Evolutionary conservation across 805 yeast genomes (phyloP).

Genomic region (Pichia scutulata): DNA sequence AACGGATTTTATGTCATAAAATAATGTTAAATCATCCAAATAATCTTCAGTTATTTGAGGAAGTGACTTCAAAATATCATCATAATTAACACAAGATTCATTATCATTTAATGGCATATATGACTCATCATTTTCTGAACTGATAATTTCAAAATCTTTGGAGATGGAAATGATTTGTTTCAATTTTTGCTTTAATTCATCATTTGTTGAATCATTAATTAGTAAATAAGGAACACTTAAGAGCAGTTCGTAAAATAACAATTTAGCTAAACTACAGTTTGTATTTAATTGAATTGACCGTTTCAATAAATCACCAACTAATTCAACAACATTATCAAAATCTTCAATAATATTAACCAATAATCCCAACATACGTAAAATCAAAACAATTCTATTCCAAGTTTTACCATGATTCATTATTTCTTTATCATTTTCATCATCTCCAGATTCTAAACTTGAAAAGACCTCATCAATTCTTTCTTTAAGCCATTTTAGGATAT

Average conservation of each 20-base stretch:
- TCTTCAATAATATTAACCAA: conserved; percentile 53
- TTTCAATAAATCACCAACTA: conserved; percentile 47
- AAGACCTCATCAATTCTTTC: conserved; percentile 52
- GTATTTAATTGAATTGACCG: conserved; percentile 51
- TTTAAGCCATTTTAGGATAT: conserved; percentile 62
- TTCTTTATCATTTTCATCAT: conserved; percentile 8
- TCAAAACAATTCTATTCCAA: conserved; percentile 66
- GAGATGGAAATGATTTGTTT: conserved; percentile 42
- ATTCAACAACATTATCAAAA: conserved; percentile 27
- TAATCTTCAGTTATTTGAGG: conserved; percentile 42
- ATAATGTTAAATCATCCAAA: conserved; percentile 35
- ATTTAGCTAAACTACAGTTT: conserved; percentile 53
- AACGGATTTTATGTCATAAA: conserved; percentile 29
- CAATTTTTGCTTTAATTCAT: conserved; percentile 27
- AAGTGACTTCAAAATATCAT: conserved; percentile 2
- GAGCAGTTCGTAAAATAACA: conserved; percentile 53
- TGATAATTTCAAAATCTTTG: conserved; percentile 12
- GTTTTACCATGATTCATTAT: conserved; percentile 4
- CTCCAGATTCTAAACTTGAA: conserved; percentile 8
- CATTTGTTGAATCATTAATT: conserved; percentile 20
- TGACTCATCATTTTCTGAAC: conserved; percentile 21
- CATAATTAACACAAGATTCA: not conserved
- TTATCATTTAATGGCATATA: conserved; percentile 31
- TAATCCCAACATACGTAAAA: conserved; percentile 61
- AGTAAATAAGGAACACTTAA: conserved; percentile 53